Conservation (phyloP, 768 basidiomycete species). For the Hygrophoropsis aurantiaca region DNA sequence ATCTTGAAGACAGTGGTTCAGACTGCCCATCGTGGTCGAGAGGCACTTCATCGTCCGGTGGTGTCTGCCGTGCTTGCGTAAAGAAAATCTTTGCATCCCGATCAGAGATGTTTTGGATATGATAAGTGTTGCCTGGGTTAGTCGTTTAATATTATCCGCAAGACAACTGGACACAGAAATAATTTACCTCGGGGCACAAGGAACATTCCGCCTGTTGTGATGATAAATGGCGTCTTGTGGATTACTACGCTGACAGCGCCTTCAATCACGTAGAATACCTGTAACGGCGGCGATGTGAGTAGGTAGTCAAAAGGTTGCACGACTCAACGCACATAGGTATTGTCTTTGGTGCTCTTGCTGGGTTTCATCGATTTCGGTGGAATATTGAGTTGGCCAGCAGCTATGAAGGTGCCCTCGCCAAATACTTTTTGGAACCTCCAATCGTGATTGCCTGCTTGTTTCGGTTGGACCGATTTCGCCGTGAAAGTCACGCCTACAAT, state of each 20-base stretch:
- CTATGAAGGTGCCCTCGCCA: constrained; percentile 87
- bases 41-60: constrained; percentile 23
- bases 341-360: constrained; percentile 87
- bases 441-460: constrained; percentile 54
- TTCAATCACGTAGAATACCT: constrained; percentile 82
- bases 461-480: constrained; percentile 61
- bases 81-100: constrained; percentile 87
- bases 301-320: not conserved
- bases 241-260: constrained; percentile 88
- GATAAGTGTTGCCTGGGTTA: constrained; percentile 79
- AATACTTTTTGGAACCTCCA: constrained; percentile 94
- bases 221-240: constrained; percentile 73
- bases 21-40: constrained; percentile 27
- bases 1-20: constrained; percentile 27
- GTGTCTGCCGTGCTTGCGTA: constrained; percentile 73
- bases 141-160: not conserved
- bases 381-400: constrained; percentile 83
- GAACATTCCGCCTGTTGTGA: constrained; percentile 84
- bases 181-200: constrained; percentile 82
- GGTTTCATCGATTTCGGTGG: constrained; percentile 82
- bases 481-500: constrained; percentile 77
- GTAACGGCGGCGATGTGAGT: constrained; percentile 1
- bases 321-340: constrained; percentile 74
- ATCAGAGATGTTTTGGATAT: constrained; percentile 82
- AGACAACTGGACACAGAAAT: not conserved